phyloP scores from a whole-genome alignment of 352 stramenopile genomes.

The Phytophthora idaei region DNA sequence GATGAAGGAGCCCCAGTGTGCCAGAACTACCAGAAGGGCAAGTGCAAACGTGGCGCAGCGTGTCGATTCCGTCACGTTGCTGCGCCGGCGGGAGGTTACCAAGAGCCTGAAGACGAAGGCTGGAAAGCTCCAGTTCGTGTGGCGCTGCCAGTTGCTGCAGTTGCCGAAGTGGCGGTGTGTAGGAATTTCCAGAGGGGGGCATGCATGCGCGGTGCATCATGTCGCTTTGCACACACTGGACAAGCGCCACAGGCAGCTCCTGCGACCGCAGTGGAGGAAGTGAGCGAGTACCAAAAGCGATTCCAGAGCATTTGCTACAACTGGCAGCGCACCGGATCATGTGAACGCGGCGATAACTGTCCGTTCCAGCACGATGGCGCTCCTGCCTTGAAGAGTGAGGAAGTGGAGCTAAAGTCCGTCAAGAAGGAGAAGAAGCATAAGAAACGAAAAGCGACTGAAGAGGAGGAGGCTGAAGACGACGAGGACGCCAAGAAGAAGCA shows the following conservation, averaged over 20 bases:
- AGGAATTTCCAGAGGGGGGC: constrained; percentile 53
- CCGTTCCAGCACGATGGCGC: constrained; percentile 57
- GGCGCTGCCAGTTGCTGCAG: constrained; percentile 39
- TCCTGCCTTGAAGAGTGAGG: constrained; percentile 6
- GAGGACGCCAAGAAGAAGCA: constrained; percentile 11
- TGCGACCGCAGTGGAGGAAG: constrained; percentile 49
- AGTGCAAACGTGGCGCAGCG: constrained; percentile 64
- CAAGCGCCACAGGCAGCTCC: constrained; percentile 21
- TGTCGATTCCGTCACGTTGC: constrained; percentile 70
- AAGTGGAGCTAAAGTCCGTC: constrained; percentile 4
- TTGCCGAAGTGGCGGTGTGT: constrained; percentile 55
- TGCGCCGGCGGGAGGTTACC: constrained; percentile 14
- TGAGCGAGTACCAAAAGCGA: constrained; percentile 67
- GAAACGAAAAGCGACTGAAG: constrained; percentile 21
- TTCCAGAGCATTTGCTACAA: constrained; percentile 75
- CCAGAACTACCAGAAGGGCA: constrained; percentile 71
- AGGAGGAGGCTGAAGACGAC: constrained; percentile 14
- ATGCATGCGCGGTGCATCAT: constrained; percentile 58
- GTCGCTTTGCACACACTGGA: constrained; percentile 61
- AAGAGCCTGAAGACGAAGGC: constrained; percentile 22
- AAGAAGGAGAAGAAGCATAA: constrained; percentile 35
- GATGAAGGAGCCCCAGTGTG: constrained; percentile 59
- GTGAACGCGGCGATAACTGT: constrained; percentile 48
- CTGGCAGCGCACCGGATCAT: constrained; percentile 52
- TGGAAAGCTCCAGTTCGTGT: constrained; percentile 44